Evolutionary conservation across 306 rosid genomes (phyloP).

Genomic region (Ormosia emarginata): DNA sequence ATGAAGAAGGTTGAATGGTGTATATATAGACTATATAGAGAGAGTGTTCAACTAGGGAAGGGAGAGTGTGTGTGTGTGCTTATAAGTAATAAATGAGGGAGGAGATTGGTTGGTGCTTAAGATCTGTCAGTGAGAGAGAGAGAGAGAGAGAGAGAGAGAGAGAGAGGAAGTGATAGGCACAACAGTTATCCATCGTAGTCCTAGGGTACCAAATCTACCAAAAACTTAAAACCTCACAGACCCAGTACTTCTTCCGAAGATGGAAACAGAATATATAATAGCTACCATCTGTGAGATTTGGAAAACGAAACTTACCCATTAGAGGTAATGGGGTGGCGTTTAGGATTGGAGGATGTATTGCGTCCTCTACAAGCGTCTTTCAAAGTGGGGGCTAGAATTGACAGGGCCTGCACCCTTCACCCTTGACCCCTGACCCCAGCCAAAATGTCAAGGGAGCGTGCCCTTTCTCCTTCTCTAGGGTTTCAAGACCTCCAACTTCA

Average conservation of each 20-base stretch:
- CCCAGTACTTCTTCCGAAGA: constrained; percentile 36
- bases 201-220: constrained; percentile 47
- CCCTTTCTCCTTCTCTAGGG: constrained; percentile 21
- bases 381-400: constrained; percentile 35
- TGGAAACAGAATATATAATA: constrained; percentile 41
- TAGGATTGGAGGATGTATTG: constrained; percentile 28
- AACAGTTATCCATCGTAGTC: constrained; percentile 70
- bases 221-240: constrained; percentile 42
- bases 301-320: constrained; percentile 34
- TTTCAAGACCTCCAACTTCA: constrained; percentile 16
- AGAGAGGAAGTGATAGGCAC: not conserved
- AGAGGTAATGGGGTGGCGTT: not conserved
- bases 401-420: constrained; percentile 27
- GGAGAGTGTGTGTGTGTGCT: not conserved
- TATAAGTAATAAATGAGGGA: constrained; percentile 25
- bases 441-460: not conserved
- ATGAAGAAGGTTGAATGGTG: constrained; percentile 17
- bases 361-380: constrained; percentile 46
- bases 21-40: constrained; percentile 31
- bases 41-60: not conserved
- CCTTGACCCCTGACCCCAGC: constrained; percentile 7
- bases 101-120: constrained; percentile 39
- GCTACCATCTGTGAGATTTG: constrained; percentile 25
- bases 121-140: constrained; percentile 27
- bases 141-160: constrained; percentile 20